These are phyloP conservation scores for Selaginella moellendorffii DNA, from an alignment of 75 land plant species.

Conservation along the genomic window DNA sequence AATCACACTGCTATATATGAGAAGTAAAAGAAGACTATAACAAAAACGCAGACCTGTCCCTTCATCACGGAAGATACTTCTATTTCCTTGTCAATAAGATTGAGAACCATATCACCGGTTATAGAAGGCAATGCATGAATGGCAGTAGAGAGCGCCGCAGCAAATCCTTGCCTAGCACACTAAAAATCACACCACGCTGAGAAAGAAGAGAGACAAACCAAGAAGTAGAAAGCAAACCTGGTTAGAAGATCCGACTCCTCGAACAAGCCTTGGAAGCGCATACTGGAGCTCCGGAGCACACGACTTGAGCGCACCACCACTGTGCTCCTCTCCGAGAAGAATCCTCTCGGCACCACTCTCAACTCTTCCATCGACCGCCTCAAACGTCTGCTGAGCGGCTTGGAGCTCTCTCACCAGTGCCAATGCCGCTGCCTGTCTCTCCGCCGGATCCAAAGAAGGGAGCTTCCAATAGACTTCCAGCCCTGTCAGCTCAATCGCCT, in stretches of 20 bases:
- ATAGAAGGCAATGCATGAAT: conserved; percentile 33
- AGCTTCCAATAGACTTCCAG: conserved; percentile 54
- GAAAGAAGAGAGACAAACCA: background rate
- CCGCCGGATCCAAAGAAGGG: conserved; percentile 28
- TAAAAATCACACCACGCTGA: conserved; percentile 18
- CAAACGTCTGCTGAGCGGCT: conserved; percentile 44
- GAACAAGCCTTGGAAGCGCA: conserved; percentile 77
- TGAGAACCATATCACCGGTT: conserved; percentile 42
- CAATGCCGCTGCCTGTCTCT: conserved; percentile 49
- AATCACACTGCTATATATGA: background rate
- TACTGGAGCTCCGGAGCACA: conserved; percentile 72
- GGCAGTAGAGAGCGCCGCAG: conserved; percentile 53
- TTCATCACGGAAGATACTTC: conserved; percentile 83
- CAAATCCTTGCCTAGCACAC: conserved; percentile 98
- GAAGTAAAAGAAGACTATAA: background rate
- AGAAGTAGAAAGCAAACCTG: conserved; percentile 33
- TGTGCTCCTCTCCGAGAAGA: background rate
- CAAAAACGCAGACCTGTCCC: conserved; percentile 47
- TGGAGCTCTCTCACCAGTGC: conserved; percentile 39
- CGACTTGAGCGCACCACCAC: too few relatives aligned
- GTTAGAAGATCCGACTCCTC: conserved; percentile 85
- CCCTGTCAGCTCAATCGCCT: background rate
- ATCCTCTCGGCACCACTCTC: background rate
- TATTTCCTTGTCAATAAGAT: conserved; percentile 42
- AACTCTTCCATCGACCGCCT: conserved; percentile 10